phyloP scores from a whole-genome alignment of 257 asterid genomes.

The Solanum chiquidenum region DNA sequence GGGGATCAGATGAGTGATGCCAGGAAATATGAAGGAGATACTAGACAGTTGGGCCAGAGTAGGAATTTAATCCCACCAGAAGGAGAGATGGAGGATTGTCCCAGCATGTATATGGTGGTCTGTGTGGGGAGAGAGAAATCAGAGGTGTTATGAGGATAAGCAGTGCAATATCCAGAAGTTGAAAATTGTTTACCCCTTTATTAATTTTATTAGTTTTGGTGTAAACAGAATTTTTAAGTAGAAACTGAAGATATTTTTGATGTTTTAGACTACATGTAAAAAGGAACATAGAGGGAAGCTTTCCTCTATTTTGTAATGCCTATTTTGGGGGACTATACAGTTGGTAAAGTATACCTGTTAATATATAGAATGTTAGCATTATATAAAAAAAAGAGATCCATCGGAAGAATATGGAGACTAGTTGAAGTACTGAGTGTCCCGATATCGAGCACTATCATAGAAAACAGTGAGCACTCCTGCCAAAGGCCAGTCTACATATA shows the following conservation, averaged over 20 bases:
- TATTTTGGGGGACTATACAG: not conserved
- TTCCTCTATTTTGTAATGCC: not conserved
- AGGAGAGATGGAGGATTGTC: not conserved
- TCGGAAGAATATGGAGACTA: not conserved
- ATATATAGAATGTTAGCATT: not conserved
- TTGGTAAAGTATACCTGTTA: not conserved
- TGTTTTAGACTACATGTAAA: not conserved
- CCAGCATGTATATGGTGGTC: not conserved
- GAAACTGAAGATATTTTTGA: not conserved
- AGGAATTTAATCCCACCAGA: not conserved
- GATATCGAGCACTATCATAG: not conserved
- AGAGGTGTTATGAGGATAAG: not conserved
- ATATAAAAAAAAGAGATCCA: not conserved
- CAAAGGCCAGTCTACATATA: not conserved
- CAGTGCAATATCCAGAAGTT: not conserved
- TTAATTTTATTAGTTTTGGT: not conserved
- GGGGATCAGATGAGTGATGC: not conserved
- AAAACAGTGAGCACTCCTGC: not conserved
- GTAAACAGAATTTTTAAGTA: not conserved
- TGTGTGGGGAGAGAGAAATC: not conserved
- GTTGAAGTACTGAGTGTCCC: not conserved
- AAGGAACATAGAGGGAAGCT: not conserved
- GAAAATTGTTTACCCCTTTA: not conserved
- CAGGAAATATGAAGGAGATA: not conserved
- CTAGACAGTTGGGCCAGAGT: not conserved